Base-by-base conservation (phyloP, 108 stramenopile genomes). In the Cyclostephanos tholiformis region DNA sequence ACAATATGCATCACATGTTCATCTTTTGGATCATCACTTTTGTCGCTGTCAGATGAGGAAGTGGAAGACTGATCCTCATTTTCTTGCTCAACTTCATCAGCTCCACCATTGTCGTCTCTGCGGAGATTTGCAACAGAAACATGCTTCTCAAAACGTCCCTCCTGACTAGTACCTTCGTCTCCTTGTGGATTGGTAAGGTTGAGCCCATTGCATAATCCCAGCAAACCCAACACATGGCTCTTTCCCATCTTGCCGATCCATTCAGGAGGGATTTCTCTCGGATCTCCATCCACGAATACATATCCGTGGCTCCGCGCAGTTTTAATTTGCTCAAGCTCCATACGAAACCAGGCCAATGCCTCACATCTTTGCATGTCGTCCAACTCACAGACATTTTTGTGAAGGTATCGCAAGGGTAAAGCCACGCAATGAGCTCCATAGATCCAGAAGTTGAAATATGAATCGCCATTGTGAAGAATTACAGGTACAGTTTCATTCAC, bases 401-500 rank as follows among this genome's bases (percentile, higher is more conserved):
- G 72, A 85, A 83, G 75, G 72, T 79, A 76, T 55, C 64, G 46
- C 71, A 60, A 81, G 59, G 58, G 88, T 30, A 88, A 73, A 16
- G 59, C 89, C 65, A 86, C 23, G 49, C 84, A 77, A 70, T 92
- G 92, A 14, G 86, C 86, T n/a, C 92, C 92, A 66, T 82, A 68
- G 23, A 84, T 51, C 88, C 89, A 92, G 74, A 92, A 91, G 22
- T 86, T 77, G 60, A 86, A 93, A 52, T 81, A 91, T 23, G 70
- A 69, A 6, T 70, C 50, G 0, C 89, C 88, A 72, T 93, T 88
- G 69, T 89, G 85, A 51, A 89, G 77, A 62, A 91, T 70, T 9
- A 95, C 84, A 8, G 88, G 88, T 14, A 92, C 92, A 13, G 90
- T 92, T 60, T 94, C 92, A 38, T 85, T 88, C 46, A 93, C 86